Base-by-base conservation (phyloP, 768 basidiomycete genomes). In the Heimioporus sp. region DNA sequence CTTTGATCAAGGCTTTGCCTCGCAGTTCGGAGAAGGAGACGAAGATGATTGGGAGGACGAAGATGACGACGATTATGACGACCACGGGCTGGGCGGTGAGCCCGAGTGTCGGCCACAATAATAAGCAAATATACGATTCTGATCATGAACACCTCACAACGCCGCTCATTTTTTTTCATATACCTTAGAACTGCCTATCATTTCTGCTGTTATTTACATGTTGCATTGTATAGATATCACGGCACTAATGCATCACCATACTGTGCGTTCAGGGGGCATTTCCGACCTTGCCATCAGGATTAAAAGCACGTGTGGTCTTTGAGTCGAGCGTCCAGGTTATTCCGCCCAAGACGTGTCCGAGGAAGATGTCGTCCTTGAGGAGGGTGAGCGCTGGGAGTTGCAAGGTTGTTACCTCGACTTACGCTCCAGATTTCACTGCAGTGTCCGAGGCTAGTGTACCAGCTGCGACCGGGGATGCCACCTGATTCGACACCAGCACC, bases 361-460 rank as follows among this genome's bases (percentile, higher is more conserved):
- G 60, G 71, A 91, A 94, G 10, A 80, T 67, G 5, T 79, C 67
- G 54, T 94, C 79, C 83, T 28, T 92, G 55, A 19, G 61, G 48
- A 34, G 8, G 43, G 49, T 56, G 24, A 52, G 35, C 48, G 10
- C 19, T 10, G 34, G 19, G 42, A 45, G 31, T 21, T 28, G 17
- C 12, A 10, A n/a, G 2, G 10, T 24, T 49, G 19, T 44, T 34
- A 20, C 36, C 11, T 13, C 19, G 35, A 67, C 78, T 51, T 48
- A 85, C 87, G 72, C 80, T 70, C 89, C 88, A 91, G 31, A 87
- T 90, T 61, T 87, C 83, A 59, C 83, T 85, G 47, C 83, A 69
- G 65, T 95, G 92, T 0, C 91, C 91, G 0, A 93, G 76, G 55
- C 83, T 78, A 1, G 92, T 93, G 65, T 90, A 93, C 72, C 89